Evolutionary conservation across 1,139 yeast species (phyloP), one percentile per base, ranked within the genome.

Genomic region (Candida sp.): DNA sequence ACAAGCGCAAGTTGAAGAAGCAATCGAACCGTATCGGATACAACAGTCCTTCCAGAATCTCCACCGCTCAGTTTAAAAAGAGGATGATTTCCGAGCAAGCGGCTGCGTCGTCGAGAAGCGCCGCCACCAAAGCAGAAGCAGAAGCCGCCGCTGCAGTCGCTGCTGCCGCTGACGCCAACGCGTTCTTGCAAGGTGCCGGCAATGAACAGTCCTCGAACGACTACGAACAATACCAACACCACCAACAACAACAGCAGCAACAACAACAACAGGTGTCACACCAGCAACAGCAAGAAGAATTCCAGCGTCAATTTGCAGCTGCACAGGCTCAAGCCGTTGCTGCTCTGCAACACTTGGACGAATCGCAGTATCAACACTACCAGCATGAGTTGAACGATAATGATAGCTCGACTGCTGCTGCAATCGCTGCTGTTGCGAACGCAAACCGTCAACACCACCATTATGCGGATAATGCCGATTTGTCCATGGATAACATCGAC

Each of bases 1-100:
- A 80, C 65, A 81, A 81, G 64, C 72, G 84, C 52, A 81, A 81
- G 56, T 66, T 81, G 58, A 77, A 77, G 67, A 73, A 75, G 58
- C 81, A 73, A 57, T 68, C 63, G 46, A 48, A 54, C 8, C 50
- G 58, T 39, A 51, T 51, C 48, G 68, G 73, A 9, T 68, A 59
- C 42, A 55, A 55, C 48, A 54, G 55, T 44, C 55, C 57, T 17
- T 53, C 61, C 56, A 63, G 63, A 63, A 54, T 62, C 68, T 51
- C 55, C n/a, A 51, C 54, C 48, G 55, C 59, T 34, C 50, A 51
- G 34, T 53, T 55, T 46, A 55, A 53, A 41, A 53, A 55, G 42
- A 51, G 55, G 44, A 50, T 53, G 35, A 49, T 45, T 12, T 49
- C 49, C 27, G 51, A 49, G 33, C 58, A 51, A 31, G 58, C 54